These are phyloP conservation scores for Pythium plurisporium DNA, from an alignment of 352 stramenopile species.

Conservation along the genomic window DNA sequence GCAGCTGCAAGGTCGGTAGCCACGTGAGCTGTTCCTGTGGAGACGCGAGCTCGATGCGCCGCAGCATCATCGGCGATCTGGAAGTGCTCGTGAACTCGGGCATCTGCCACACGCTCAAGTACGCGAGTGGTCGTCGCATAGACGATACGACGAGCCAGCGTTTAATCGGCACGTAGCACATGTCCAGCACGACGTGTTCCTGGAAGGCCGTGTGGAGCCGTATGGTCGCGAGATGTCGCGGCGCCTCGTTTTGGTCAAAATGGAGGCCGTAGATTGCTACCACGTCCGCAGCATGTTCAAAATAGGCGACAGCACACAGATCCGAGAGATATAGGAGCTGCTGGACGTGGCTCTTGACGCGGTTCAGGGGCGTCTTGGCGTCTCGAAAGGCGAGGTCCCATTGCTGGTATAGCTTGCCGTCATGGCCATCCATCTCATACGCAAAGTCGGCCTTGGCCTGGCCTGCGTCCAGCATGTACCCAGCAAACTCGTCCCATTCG, in stretches of 20 bases:
- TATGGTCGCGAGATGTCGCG: conserved; percentile 58
- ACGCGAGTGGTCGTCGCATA: conserved; percentile 34
- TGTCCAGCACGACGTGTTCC: conserved; percentile 53
- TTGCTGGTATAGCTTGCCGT: conserved; percentile 35
- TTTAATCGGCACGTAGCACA: conserved; percentile 44
- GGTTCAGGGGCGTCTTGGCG: conserved; percentile 42
- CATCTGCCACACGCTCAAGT: conserved; percentile 59
- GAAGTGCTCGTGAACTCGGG: conserved; percentile 23
- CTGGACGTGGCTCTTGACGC: conserved; percentile 43
- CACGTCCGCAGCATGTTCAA: conserved; percentile 60
- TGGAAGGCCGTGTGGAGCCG: conserved; percentile 73
- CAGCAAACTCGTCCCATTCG: conserved; percentile 90
- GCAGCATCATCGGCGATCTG: conserved; percentile 52
- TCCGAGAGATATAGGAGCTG: conserved; percentile 46
- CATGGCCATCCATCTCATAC: not conserved
- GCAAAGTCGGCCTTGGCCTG: conserved; percentile 50
- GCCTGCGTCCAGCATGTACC: conserved; percentile 79
- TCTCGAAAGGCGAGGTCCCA: conserved; percentile 34
- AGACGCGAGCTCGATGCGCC: conserved; percentile 48
- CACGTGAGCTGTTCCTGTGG: conserved; percentile 59
- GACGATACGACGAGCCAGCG: conserved; percentile 55
- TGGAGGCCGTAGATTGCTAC: conserved; percentile 60
- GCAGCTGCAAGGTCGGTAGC: conserved; percentile 43
- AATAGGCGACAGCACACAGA: conserved; percentile 61
- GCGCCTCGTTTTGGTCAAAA: conserved; percentile 58